phyloP scores from a whole-genome alignment of 108 stramenopile genomes.

The Pseudonitzschia delicatissima region DNA sequence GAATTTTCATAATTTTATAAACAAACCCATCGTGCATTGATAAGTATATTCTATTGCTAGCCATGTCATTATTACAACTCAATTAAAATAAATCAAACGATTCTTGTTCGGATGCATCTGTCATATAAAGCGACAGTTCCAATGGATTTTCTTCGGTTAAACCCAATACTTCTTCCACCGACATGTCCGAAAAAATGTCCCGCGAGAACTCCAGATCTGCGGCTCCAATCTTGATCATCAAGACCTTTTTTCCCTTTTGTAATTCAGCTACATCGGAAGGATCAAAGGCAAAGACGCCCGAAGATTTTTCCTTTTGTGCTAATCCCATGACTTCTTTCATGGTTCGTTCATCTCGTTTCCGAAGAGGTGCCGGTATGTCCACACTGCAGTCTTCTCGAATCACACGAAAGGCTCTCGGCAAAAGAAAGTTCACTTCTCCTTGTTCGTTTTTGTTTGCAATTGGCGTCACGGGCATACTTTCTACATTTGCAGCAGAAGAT shows the following conservation, averaged over 20 bases:
- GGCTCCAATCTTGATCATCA: slow-evolving; percentile 22
- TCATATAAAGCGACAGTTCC: slow-evolving; percentile 20
- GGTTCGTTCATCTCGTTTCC: slow-evolving; percentile 10
- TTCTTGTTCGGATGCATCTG: slow-evolving; percentile 15
- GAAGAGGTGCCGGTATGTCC: slow-evolving; percentile 23
- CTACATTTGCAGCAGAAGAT: background rate
- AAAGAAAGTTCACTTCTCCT: slow-evolving; percentile 12
- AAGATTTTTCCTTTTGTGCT: slow-evolving; percentile 24
- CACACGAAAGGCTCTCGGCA: slow-evolving; percentile 24
- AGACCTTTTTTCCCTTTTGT: background rate
- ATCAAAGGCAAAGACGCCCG: slow-evolving; percentile 30
- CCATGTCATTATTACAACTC: too few species aligned
- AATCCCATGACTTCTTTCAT: slow-evolving; percentile 34
- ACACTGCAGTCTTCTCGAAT: slow-evolving; percentile 20
- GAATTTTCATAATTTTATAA: too few species aligned
- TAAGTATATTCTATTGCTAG: too few species aligned
- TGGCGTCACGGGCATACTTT: background rate
- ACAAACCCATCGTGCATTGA: too few species aligned
- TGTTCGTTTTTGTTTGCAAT: background rate
- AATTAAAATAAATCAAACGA: slow-evolving; percentile 25
- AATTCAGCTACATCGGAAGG: slow-evolving; percentile 12
- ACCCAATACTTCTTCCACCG: slow-evolving; percentile 24
- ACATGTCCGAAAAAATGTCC: slow-evolving; percentile 26
- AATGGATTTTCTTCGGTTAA: slow-evolving; percentile 25
- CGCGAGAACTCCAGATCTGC: slow-evolving; percentile 13